Conservation (phyloP, 345 rosid species). For the Rhodomyrtus tomentosa region DNA sequence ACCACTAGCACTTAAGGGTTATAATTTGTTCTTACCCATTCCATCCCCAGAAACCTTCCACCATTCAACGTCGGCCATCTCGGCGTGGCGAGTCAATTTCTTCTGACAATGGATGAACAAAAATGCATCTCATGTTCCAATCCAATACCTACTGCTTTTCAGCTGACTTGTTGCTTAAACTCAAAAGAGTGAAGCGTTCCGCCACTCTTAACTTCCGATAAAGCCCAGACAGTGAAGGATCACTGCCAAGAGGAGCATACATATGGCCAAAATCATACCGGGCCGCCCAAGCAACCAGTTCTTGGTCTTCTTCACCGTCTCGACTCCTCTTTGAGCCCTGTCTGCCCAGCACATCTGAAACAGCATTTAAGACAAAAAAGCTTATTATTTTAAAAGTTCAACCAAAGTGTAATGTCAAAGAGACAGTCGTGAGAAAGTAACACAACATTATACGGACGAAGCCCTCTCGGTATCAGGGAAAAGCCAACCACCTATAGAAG, state of each 20-base stretch:
- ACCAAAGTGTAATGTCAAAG: background rate
- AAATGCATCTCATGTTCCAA: background rate
- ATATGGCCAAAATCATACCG: slow-evolving; percentile 70
- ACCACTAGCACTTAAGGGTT: background rate
- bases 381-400: background rate
- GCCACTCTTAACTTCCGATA: slow-evolving; percentile 49
- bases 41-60: background rate
- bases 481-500: background rate
- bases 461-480: background rate
- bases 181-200: background rate
- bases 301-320: slow-evolving; percentile 70
- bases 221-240: slow-evolving; percentile 74
- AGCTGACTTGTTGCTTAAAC: background rate
- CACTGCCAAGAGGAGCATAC: slow-evolving; percentile 72
- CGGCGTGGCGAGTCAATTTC: background rate
- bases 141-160: background rate
- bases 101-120: background rate
- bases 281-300: slow-evolving; percentile 83
- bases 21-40: background rate
- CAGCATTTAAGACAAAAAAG: background rate
- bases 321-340: slow-evolving; percentile 67
- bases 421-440: background rate
- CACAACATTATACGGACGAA: background rate
- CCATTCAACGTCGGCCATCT: background rate
- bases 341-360: slow-evolving; percentile 89